phyloP scores from a whole-genome alignment of 2,329 filamentous ascomycete species.

The Trichoderma brevicompactum region DNA sequence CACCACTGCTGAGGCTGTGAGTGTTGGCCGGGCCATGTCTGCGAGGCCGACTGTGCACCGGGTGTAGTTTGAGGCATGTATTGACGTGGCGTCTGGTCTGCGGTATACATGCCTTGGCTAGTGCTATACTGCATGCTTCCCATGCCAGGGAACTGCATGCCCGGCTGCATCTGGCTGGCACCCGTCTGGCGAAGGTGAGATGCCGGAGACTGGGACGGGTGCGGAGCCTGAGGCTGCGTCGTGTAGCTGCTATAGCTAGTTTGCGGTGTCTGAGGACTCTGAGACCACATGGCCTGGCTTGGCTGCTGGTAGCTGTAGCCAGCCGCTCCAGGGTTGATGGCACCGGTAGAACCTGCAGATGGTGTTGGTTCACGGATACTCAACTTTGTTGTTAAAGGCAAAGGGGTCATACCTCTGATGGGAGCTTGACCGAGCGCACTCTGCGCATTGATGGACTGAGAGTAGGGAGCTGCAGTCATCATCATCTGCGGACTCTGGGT shows the following conservation, averaged over 20 bases:
- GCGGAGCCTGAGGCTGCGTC: slow-evolving; percentile 56
- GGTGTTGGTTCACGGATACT: slow-evolving; percentile 66
- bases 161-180: slow-evolving; percentile 60
- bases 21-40: slow-evolving; percentile 63
- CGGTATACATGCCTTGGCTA: slow-evolving; percentile 61
- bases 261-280: slow-evolving; percentile 66
- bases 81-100: slow-evolving; percentile 66
- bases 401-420: slow-evolving; percentile 67
- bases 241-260: slow-evolving; percentile 59
- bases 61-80: slow-evolving; percentile 69
- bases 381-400: slow-evolving; percentile 54
- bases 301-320: slow-evolving; percentile 69
- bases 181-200: slow-evolving; percentile 64
- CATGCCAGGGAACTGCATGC: slow-evolving; percentile 67
- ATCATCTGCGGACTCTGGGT: slow-evolving; percentile 69
- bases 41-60: slow-evolving; percentile 53
- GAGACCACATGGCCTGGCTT: slow-evolving; percentile 65
- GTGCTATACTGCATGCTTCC: slow-evolving; percentile 62
- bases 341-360: slow-evolving; percentile 57
- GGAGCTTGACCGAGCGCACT: slow-evolving; percentile 72
- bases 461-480: slow-evolving; percentile 69
- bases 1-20: slow-evolving; percentile 65
- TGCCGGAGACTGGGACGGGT: slow-evolving; percentile 60
- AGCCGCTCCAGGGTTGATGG: slow-evolving; percentile 56
- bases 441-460: slow-evolving; percentile 72